A percentile compares a stretch with the other conserved stretches of the same genome.
Evolutionary conservation across 108 stramenopile species (phyloP).

Genomic region (Skeletonema grethae): DNA sequence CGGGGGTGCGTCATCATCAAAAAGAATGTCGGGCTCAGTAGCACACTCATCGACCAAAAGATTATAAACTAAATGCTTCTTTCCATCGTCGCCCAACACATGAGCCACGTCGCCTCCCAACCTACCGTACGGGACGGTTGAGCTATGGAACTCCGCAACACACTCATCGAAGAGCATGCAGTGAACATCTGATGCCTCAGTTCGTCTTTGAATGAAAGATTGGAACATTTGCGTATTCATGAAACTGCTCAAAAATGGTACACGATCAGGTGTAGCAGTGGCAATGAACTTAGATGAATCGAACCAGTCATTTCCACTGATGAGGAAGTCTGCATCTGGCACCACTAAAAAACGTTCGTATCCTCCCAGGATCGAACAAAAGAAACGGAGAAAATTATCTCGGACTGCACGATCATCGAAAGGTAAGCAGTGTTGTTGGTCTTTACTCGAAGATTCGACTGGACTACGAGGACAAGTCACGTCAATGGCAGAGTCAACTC

Average conservation of each 20-base stretch:
- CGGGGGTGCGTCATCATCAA: conserved; percentile 31
- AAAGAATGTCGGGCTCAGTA: conserved; percentile 40
- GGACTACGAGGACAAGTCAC: conserved; percentile 46
- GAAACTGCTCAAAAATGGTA: conserved; percentile 58
- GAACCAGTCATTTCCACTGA: conserved; percentile 87
- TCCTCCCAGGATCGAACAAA: conserved; percentile 74
- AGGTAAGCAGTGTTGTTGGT: conserved; percentile 43
- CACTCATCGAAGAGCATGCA: conserved; percentile 88
- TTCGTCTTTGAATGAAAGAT: conserved; percentile 84
- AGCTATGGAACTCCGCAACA: conserved; percentile 74
- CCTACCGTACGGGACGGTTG: conserved; percentile 71
- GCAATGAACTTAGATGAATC: conserved; percentile 79
- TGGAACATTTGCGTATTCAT: conserved; percentile 85
- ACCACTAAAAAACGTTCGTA: conserved; percentile 85
- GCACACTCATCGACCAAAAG: conserved; percentile 84
- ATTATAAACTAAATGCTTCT: conserved; percentile 57
- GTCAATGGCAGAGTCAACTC: conserved; percentile 65
- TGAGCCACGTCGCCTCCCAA: conserved; percentile 66
- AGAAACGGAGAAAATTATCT: conserved; percentile 85
- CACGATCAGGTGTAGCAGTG: conserved; percentile 56
- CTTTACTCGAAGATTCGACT: conserved; percentile 41
- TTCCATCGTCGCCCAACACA: conserved; percentile 22
- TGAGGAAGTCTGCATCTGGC: conserved; percentile 85
- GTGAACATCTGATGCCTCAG: conserved; percentile 87
- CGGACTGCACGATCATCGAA: conserved; percentile 85